phyloP scores from a whole-genome alignment of 345 rosid genomes.

The Melaleuca alternifolia region DNA sequence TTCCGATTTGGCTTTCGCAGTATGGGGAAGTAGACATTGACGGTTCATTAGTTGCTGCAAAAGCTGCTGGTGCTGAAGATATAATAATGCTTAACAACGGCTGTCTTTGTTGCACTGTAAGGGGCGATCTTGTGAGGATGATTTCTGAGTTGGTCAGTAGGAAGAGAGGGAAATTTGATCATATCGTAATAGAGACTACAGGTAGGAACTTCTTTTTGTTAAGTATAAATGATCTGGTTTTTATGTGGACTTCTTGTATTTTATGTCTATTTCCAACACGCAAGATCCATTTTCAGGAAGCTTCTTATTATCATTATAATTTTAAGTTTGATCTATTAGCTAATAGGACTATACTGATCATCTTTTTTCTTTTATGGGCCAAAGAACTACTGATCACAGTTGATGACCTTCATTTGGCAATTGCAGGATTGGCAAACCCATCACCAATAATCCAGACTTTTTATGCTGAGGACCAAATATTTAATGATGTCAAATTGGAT shows the following conservation, averaged over 20 bases:
- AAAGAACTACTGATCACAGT: neutral
- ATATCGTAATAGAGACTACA: constrained; percentile 90
- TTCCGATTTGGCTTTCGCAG: constrained; percentile 19
- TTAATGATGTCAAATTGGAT: constrained; percentile 84
- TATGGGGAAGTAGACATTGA: constrained; percentile 95
- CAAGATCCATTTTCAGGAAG: neutral
- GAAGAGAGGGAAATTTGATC: constrained; percentile 86
- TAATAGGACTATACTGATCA: neutral
- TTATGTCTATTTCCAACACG: neutral
- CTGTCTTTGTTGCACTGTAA: constrained; percentile 92
- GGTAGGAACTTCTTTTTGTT: constrained; percentile 23
- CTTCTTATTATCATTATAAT: neutral
- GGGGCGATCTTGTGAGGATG: constrained; percentile 99
- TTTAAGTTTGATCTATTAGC: neutral
- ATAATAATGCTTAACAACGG: constrained; percentile 95
- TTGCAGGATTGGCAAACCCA: constrained; percentile 84
- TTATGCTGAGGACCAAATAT: constrained; percentile 81
- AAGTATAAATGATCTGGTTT: neutral
- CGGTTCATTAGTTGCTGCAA: constrained; percentile 90
- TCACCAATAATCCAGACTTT: constrained; percentile 98
- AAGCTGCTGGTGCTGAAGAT: constrained; percentile 79
- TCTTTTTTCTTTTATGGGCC: neutral
- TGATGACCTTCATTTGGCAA: neutral
- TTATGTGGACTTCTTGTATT: neutral
- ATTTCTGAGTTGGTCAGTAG: constrained; percentile 62